These are phyloP conservation scores for Coniophora puteana DNA, from an alignment of 1,284 basidiomycete genomes.

Conservation along the genomic window DNA sequence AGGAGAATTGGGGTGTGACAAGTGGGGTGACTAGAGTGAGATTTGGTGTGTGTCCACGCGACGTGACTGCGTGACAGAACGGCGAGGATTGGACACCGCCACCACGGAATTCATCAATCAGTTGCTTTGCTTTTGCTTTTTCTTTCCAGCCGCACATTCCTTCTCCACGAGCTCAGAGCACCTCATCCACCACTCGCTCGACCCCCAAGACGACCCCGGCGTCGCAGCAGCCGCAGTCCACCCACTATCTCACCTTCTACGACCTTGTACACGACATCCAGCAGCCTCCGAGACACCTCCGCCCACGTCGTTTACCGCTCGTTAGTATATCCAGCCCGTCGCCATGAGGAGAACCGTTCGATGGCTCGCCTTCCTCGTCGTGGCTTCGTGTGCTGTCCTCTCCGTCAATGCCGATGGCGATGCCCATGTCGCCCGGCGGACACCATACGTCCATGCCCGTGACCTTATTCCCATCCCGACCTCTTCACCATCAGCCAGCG, in stretches of 20 bases:
- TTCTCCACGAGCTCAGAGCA: slow-evolving; percentile 1
- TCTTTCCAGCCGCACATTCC: slow-evolving; percentile 7
- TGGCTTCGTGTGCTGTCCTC: slow-evolving; percentile 25
- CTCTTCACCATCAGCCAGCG: not conserved
- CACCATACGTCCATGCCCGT: slow-evolving; percentile 15
- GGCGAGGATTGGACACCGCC: slow-evolving; percentile 22
- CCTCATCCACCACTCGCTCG: not conserved
- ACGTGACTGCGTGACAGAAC: too few relatives aligned
- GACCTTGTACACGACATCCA: slow-evolving; percentile 16
- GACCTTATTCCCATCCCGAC: slow-evolving; percentile 3
- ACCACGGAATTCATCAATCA: slow-evolving; percentile 12
- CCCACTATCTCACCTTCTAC: slow-evolving; percentile 13
- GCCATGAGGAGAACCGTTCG: slow-evolving; percentile 24
- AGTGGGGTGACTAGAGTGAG: too few relatives aligned
- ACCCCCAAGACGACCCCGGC: slow-evolving; percentile 7
- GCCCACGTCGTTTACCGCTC: slow-evolving; percentile 12
- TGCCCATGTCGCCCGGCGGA: slow-evolving; percentile 20
- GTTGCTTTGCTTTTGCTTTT: slow-evolving; percentile 8
- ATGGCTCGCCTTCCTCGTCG: slow-evolving; percentile 25
- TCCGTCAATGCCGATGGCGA: slow-evolving; percentile 21
- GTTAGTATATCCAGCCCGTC: slow-evolving; percentile 3
- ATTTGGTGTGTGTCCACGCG: too few relatives aligned
- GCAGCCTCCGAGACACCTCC: slow-evolving; percentile 19
- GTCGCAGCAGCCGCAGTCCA: slow-evolving; percentile 5
- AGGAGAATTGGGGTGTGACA: too few relatives aligned